These are phyloP conservation scores for Alternaria sp. DNA, from an alignment of 2,329 filamentous ascomycete genomes.

Conservation along the genomic window DNA sequence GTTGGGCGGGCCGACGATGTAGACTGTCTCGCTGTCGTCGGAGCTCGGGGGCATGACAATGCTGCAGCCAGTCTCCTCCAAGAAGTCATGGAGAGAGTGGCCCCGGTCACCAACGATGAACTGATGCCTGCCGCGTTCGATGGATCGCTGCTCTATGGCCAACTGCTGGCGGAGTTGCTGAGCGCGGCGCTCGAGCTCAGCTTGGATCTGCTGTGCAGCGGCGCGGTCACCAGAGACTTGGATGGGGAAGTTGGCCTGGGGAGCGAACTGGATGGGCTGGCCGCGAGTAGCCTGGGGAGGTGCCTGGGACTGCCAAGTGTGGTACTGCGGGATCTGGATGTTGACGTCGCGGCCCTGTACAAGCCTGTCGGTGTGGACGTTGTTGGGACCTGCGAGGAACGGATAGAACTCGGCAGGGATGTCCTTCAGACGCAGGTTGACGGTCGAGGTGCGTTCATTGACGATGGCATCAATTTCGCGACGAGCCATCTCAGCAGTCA, in stretches of 20 bases:
- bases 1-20: conserved; percentile 79
- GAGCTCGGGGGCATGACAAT: conserved; percentile 79
- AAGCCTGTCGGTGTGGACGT: conserved; percentile 69
- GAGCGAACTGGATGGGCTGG: conserved; percentile 71
- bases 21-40: conserved; percentile 82
- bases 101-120: conserved; percentile 91
- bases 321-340: conserved; percentile 82
- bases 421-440: conserved; percentile 80
- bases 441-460: conserved; percentile 80
- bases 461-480: conserved; percentile 87
- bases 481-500: conserved; percentile 83
- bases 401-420: conserved; percentile 94
- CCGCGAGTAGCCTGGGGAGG: conserved; percentile 69
- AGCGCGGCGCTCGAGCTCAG: conserved; percentile 79
- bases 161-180: conserved; percentile 78
- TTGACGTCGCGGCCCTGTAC: conserved; percentile 78
- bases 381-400: conserved; percentile 85
- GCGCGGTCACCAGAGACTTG: conserved; percentile 83
- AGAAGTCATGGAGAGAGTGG: conserved; percentile 81
- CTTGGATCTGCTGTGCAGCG: conserved; percentile 79
- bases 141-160: conserved; percentile 77
- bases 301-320: conserved; percentile 72
- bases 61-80: conserved; percentile 87
- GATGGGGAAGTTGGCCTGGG: conserved; percentile 79
- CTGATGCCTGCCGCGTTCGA: conserved; percentile 87